Conservation (phyloP, 1,284 basidiomycete genomes). For the Boletus smithii region DNA sequence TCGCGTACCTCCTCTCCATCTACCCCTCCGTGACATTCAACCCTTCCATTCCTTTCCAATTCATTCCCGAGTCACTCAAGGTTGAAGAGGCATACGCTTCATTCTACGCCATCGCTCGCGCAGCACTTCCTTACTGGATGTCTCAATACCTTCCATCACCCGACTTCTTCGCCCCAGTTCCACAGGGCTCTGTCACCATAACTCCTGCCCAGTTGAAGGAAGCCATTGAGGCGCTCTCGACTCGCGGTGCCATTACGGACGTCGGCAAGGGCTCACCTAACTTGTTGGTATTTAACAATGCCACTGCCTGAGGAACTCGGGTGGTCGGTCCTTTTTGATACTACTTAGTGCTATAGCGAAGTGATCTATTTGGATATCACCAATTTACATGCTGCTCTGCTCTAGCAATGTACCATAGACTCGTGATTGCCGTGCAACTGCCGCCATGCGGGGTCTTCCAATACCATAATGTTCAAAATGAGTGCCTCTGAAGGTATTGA, state of each 20-base stretch:
- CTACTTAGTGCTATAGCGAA: constrained; percentile 3
- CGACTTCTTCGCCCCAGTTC: constrained; percentile 42
- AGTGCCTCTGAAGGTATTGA: too few relatives aligned
- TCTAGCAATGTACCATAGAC: constrained; percentile 18
- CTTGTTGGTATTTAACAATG: constrained; percentile 81
- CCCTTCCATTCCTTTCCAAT: constrained; percentile 40
- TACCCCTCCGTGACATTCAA: constrained; percentile 64
- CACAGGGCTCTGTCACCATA: constrained; percentile 44
- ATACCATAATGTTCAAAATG: too few relatives aligned
- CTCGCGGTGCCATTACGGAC: constrained; percentile 47
- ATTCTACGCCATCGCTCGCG: constrained; percentile 53
- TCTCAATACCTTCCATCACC: constrained; percentile 58
- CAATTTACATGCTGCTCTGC: constrained; percentile 3
- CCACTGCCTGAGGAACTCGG: constrained; percentile 40
- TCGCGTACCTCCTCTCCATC: constrained; percentile 83
- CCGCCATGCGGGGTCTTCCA: too few relatives aligned
- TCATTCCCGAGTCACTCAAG: constrained; percentile 12
- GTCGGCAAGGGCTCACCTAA: constrained; percentile 62
- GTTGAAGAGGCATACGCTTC: constrained; percentile 33
- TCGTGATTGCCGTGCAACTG: neutral
- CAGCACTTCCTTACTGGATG: constrained; percentile 58
- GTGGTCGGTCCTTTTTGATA: neutral
- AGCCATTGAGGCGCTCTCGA: constrained; percentile 64
- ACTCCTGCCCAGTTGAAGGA: constrained; percentile 73
- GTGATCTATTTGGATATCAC: constrained; percentile 1